phyloP scores from a whole-genome alignment of 257 asterid species.

The Plantago major region DNA sequence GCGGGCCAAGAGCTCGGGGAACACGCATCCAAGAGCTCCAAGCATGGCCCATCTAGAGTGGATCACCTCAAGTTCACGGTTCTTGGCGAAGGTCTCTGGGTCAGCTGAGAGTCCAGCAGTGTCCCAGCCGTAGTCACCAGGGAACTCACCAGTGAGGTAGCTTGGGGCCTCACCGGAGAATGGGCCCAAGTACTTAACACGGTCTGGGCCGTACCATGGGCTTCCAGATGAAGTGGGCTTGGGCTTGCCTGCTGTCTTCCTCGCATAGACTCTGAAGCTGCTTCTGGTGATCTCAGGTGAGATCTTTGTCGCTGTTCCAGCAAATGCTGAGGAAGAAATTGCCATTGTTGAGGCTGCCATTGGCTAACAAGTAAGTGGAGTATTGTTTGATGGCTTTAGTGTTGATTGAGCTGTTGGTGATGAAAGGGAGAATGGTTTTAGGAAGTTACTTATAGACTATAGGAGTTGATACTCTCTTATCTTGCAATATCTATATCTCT shows the following conservation, averaged over 20 bases:
- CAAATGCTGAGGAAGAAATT: constrained; percentile 26
- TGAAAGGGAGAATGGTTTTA: background rate
- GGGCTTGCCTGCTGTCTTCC: constrained; percentile 5
- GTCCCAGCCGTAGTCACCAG: constrained; percentile 79
- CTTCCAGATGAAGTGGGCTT: constrained; percentile 28
- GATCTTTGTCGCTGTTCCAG: constrained; percentile 19
- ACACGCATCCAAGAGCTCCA: constrained; percentile 75
- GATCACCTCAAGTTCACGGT: constrained; percentile 73
- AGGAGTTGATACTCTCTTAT: background rate
- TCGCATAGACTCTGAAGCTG: constrained; percentile 16
- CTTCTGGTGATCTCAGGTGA: constrained; percentile 20
- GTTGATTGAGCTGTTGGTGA: background rate
- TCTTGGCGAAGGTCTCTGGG: constrained; percentile 74
- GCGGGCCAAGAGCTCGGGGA: constrained; percentile 75
- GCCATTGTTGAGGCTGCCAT: constrained; percentile 28
- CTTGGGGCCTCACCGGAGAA: constrained; percentile 63
- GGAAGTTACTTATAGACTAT: background rate
- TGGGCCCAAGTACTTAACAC: constrained; percentile 65
- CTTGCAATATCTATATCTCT: constrained; percentile 2
- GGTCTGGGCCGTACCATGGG: constrained; percentile 78
- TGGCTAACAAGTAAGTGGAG: background rate
- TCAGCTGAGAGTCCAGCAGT: constrained; percentile 67
- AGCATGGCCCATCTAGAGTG: constrained; percentile 81
- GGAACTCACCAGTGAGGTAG: constrained; percentile 66
- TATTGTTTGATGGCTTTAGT: background rate